phyloP scores from a whole-genome alignment of 306 rosid species.

The Glycine tomentella region DNA sequence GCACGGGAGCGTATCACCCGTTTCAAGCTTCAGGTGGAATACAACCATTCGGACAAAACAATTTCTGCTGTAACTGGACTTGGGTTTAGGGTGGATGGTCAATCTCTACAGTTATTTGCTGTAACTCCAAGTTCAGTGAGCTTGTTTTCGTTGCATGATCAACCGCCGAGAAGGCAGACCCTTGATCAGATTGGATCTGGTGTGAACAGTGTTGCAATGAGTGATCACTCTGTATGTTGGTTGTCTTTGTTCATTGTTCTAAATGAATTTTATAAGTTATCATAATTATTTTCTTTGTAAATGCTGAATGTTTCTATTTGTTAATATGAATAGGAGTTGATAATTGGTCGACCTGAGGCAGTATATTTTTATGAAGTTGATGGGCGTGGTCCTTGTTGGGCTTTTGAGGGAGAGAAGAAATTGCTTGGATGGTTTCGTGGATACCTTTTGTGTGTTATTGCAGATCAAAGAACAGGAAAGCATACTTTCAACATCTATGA shows the following conservation, averaged over 20 bases:
- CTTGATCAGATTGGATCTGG: constrained; percentile 94
- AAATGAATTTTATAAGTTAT: constrained; percentile 14
- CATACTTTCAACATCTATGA: constrained; percentile 91
- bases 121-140: constrained; percentile 88
- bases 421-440: constrained; percentile 98
- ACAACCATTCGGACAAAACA: constrained; percentile 62
- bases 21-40: constrained; percentile 88
- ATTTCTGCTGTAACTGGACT: constrained; percentile 77
- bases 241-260: constrained; percentile 31
- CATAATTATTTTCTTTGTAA: constrained; percentile 26
- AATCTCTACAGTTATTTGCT: constrained; percentile 89
- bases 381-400: constrained; percentile 99
- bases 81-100: constrained; percentile 95
- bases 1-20: constrained; percentile 94
- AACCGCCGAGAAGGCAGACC: constrained; percentile 87
- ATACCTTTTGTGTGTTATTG: constrained; percentile 92
- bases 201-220: constrained; percentile 81
- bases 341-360: constrained; percentile 95
- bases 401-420: constrained; percentile 98
- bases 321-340: constrained; percentile 71
- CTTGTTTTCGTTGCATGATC: constrained; percentile 78
- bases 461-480: constrained; percentile 83
- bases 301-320: constrained; percentile 43
- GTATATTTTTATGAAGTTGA: constrained; percentile 97
- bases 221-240: constrained; percentile 81